Evolutionary conservation across 257 asterid genomes (phyloP).

Genomic region (Striga asiatica): DNA sequence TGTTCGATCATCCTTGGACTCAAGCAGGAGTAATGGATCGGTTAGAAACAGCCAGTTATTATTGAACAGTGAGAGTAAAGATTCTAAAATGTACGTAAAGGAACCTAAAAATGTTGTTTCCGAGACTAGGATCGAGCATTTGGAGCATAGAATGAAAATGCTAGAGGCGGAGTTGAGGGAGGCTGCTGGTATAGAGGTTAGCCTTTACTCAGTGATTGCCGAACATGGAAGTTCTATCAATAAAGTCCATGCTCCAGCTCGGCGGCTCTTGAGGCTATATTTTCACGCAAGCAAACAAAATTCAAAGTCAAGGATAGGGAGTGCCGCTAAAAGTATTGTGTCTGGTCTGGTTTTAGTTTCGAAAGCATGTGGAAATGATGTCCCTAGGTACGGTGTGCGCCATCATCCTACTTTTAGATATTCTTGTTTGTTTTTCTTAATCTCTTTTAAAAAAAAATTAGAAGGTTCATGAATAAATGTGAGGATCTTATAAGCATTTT

Average conservation of each 20-base stretch:
- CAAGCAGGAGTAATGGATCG: constrained; percentile 35
- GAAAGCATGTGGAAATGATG: constrained; percentile 83
- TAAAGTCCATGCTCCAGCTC: constrained; percentile 87
- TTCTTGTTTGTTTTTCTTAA: background rate
- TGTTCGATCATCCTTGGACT: constrained; percentile 45
- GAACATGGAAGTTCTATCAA: constrained; percentile 72
- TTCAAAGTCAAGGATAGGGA: constrained; percentile 31
- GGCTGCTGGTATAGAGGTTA: constrained; percentile 74
- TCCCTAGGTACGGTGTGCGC: constrained; percentile 48
- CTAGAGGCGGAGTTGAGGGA: constrained; percentile 70
- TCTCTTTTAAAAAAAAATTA: background rate
- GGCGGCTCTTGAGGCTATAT: constrained; percentile 73
- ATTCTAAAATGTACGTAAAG: constrained; percentile 15
- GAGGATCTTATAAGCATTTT: too few species aligned
- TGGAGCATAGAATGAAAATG: constrained; percentile 41
- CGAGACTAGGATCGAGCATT: constrained; percentile 37
- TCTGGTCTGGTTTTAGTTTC: constrained; percentile 71
- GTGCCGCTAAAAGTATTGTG: constrained; percentile 56
- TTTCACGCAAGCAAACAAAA: constrained; percentile 44
- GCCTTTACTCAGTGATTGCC: constrained; percentile 66
- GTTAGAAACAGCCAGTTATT: constrained; percentile 24
- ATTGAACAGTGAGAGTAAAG: constrained; percentile 23
- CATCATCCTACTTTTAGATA: background rate
- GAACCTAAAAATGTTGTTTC: constrained; percentile 36
- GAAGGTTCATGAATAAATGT: too few species aligned